Evolutionary conservation across 2,329 filamentous ascomycete genomes (phyloP).

Genomic region (Ascochyta clinopodiicola): DNA sequence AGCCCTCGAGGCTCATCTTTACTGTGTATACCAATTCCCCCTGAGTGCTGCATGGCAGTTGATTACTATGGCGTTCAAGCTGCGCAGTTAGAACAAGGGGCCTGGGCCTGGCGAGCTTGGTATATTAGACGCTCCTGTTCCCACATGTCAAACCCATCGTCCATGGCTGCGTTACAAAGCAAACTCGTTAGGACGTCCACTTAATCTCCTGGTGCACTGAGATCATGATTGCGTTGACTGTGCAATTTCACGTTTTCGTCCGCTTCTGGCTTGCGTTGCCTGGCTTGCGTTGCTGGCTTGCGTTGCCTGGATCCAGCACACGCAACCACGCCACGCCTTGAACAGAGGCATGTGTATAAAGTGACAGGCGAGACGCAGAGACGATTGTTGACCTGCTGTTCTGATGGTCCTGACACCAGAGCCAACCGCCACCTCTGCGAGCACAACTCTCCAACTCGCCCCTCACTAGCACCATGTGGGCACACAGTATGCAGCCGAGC

Average conservation of each 20-base stretch:
- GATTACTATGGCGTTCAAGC: background rate
- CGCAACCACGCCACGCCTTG: background rate
- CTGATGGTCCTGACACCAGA: background rate
- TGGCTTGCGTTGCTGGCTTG: background rate
- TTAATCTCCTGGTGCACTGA: slow-evolving; percentile 5
- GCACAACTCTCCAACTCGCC: background rate
- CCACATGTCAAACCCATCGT: slow-evolving; percentile 21
- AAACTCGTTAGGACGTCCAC: slow-evolving; percentile 12
- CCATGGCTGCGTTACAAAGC: slow-evolving; percentile 23
- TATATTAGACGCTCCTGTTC: slow-evolving; percentile 35
- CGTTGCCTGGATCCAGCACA: background rate
- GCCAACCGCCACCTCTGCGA: background rate
- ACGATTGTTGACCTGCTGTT: background rate
- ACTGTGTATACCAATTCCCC: slow-evolving; percentile 3
- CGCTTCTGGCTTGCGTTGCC: background rate
- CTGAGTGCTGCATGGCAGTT: slow-evolving; percentile 32
- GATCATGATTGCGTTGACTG: slow-evolving; percentile 9
- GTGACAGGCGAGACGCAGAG: background rate
- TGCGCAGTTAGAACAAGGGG: slow-evolving; percentile 11
- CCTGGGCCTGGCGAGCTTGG: slow-evolving; percentile 19
- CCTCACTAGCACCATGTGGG: slow-evolving; percentile 2
- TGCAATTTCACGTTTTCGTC: slow-evolving; percentile 14
- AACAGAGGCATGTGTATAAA: slow-evolving; percentile 1
- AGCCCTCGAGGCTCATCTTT: background rate
- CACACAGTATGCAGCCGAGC: slow-evolving; percentile 1